Evolutionary conservation across 495 filamentous ascomycete species (phyloP).

Genomic region (Penicillium angulare): DNA sequence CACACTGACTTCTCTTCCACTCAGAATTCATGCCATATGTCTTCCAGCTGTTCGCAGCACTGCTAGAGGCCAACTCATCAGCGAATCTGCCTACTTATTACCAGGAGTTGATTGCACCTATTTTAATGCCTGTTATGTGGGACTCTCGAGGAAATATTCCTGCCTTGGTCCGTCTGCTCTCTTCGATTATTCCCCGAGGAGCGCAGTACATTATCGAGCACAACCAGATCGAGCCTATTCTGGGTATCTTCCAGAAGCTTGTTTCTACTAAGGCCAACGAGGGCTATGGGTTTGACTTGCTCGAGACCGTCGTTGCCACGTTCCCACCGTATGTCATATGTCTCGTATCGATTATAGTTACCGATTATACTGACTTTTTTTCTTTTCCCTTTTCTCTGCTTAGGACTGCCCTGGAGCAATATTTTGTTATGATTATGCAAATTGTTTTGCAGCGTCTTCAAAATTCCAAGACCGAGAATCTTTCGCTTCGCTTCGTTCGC

Average conservation of each 20-base stretch:
- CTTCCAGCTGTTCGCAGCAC: slow-evolving; percentile 89
- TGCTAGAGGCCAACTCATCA: slow-evolving; percentile 79
- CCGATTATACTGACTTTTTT: slow-evolving; percentile 18
- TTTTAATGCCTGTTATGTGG: slow-evolving; percentile 79
- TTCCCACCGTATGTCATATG: slow-evolving; percentile 62
- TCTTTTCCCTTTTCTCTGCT: no score
- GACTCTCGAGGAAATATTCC: slow-evolving; percentile 90
- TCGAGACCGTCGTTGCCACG: slow-evolving; percentile 72
- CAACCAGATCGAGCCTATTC: slow-evolving; percentile 74
- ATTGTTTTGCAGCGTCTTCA: slow-evolving; percentile 83
- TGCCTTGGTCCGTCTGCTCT: slow-evolving; percentile 80
- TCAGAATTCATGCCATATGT: slow-evolving; percentile 94
- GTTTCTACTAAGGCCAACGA: slow-evolving; percentile 72
- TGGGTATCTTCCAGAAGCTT: slow-evolving; percentile 91
- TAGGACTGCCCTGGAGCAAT: slow-evolving; percentile 65
- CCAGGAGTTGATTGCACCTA: slow-evolving; percentile 67
- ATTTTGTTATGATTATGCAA: slow-evolving; percentile 75
- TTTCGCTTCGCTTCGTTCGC: slow-evolving; percentile 77
- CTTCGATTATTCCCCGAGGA: slow-evolving; percentile 76
- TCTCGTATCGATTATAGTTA: background rate
- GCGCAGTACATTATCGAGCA: slow-evolving; percentile 67
- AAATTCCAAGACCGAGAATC: slow-evolving; percentile 70
- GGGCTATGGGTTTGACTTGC: slow-evolving; percentile 78
- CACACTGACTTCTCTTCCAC: slow-evolving; percentile 7
- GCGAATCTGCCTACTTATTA: slow-evolving; percentile 72